A percentile compares a stretch with the other conserved stretches of the same genome.
Evolutionary conservation across 495 filamentous ascomycete species (phyloP).

Genomic region (Neurospora sp.): DNA sequence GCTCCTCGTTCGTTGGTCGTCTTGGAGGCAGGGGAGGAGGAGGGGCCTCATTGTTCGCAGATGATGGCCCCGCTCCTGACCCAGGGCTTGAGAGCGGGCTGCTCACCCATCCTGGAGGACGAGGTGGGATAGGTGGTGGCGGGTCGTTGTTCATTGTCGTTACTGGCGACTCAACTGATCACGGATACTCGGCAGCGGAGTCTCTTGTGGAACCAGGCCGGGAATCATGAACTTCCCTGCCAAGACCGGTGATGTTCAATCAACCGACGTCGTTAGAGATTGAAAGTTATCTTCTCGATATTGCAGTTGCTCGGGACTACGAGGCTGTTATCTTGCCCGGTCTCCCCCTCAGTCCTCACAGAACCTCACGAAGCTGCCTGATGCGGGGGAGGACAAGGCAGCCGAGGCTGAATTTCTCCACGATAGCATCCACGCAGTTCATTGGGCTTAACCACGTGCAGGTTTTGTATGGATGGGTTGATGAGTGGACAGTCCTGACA

Average conservation of each 20-base stretch:
- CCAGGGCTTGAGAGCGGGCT: neutral
- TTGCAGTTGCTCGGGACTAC: neutral
- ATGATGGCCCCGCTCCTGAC: too few relatives aligned
- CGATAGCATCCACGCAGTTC: neutral
- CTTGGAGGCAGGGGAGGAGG: neutral
- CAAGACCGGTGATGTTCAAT: neutral
- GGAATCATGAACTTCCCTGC: neutral
- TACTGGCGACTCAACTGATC: neutral
- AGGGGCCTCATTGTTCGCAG: too few relatives aligned
- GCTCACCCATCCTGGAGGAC: neutral
- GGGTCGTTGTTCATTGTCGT: neutral
- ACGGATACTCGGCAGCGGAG: neutral
- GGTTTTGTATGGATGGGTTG: neutral
- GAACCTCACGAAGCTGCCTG: neutral
- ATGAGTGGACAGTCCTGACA: neutral
- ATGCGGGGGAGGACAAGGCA: neutral
- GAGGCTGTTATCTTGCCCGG: neutral
- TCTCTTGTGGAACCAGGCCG: too few relatives aligned
- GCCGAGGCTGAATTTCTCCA: neutral
- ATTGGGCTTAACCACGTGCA: neutral
- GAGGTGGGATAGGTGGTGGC: neutral
- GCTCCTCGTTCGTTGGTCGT: neutral
- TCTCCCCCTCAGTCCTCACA: neutral
- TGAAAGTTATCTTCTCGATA: neutral
- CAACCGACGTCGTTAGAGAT: neutral